A percentile compares a stretch with the other conserved stretches of the same genome.
Evolutionary conservation across 257 asterid genomes (phyloP).

Genomic region (Solanum arcanum): DNA sequence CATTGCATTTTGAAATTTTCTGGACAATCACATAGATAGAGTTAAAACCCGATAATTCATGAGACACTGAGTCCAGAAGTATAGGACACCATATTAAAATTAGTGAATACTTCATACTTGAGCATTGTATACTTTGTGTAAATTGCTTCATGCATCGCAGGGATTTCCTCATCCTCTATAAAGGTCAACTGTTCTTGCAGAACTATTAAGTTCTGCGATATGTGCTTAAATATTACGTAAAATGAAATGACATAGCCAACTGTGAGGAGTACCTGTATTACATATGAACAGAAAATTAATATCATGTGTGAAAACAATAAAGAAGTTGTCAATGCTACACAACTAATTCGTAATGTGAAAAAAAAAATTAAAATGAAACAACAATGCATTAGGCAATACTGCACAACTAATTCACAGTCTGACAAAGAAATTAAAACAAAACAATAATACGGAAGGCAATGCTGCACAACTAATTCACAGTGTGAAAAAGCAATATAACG

Average conservation of each 20-base stretch:
- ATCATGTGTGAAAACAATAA: not conserved
- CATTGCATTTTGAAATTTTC: slow-evolving; percentile 90
- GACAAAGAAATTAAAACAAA: not conserved
- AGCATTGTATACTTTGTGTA: slow-evolving; percentile 68
- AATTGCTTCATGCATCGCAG: slow-evolving; percentile 65
- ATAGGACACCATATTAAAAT: not conserved
- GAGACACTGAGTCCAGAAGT: not conserved
- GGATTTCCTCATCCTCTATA: slow-evolving; percentile 57
- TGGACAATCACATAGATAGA: slow-evolving; percentile 6
- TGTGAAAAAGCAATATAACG: not conserved
- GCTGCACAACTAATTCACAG: not conserved
- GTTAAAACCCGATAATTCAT: not conserved
- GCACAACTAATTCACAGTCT: not conserved
- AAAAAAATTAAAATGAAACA: not conserved
- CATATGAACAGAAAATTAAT: not conserved
- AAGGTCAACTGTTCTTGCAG: slow-evolving; percentile 61
- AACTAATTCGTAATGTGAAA: not conserved
- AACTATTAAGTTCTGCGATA: slow-evolving; percentile 45
- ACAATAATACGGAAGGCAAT: not conserved
- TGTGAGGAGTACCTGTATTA: slow-evolving; percentile 40
- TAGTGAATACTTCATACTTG: slow-evolving; percentile 34
- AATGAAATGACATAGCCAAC: slow-evolving; percentile 43
- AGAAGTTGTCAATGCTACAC: not conserved
- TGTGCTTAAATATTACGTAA: slow-evolving; percentile 53
- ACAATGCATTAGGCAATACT: not conserved